These are phyloP conservation scores for Pleurotus tuoliensis DNA, from an alignment of 768 basidiomycete species.

Conservation along the genomic window DNA sequence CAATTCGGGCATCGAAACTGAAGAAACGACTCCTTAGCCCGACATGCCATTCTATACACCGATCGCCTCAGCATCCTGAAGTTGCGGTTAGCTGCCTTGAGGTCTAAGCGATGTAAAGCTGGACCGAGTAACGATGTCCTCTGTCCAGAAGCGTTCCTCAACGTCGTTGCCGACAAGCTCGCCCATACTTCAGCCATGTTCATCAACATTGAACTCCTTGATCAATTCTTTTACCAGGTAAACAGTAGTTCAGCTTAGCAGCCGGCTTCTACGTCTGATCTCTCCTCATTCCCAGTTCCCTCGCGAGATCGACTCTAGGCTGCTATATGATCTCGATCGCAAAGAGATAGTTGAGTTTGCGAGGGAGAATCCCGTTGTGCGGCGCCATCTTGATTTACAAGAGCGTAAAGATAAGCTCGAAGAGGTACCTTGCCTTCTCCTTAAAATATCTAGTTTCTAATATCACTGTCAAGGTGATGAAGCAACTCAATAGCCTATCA, in stretches of 20 bases:
- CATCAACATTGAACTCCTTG: constrained; percentile 96
- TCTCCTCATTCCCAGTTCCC: constrained; percentile 64
- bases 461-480: constrained; percentile 67
- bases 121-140: constrained; percentile 87
- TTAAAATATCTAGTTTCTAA: not conserved
- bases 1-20: constrained; percentile 5
- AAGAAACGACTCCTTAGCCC: constrained; percentile 48
- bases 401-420: constrained; percentile 97
- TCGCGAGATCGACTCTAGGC: constrained; percentile 90
- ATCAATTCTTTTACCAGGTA: constrained; percentile 98
- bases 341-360: constrained; percentile 89
- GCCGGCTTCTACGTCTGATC: constrained; percentile 6
- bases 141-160: constrained; percentile 96
- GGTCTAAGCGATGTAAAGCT: constrained; percentile 81
- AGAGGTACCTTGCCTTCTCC: constrained; percentile 47
- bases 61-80: constrained; percentile 83
- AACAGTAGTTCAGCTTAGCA: constrained; percentile 14
- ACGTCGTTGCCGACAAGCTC: constrained; percentile 94
- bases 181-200: constrained; percentile 97
- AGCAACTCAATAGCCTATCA: constrained; percentile 88
- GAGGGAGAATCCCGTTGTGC: constrained; percentile 88
- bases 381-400: constrained; percentile 87
- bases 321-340: constrained; percentile 91
- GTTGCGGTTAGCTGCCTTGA: constrained; percentile 80
- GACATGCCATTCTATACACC: constrained; percentile 85